Evolutionary conservation across 164 flowering plant species (phyloP).

Genomic region (Macadamia integrifolia): DNA sequence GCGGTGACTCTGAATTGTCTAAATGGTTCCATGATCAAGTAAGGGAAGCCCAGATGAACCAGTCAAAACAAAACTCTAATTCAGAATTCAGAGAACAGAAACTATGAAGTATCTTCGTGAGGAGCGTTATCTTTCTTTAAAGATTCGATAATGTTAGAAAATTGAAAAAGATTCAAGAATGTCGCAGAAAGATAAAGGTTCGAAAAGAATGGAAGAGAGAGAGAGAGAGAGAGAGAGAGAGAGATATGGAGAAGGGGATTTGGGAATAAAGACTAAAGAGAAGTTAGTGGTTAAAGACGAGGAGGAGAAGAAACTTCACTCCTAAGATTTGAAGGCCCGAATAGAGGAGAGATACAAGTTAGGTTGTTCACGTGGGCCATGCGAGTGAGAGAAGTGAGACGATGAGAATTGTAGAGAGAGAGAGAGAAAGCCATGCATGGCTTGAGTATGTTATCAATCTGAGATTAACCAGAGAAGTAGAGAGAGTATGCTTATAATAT

Average conservation of each 20-base stretch:
- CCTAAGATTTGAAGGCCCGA: neutral
- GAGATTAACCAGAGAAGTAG: too few species aligned
- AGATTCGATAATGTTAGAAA: neutral
- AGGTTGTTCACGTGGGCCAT: neutral
- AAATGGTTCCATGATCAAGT: conserved; percentile 4
- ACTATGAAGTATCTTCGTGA: neutral
- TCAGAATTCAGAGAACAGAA: neutral
- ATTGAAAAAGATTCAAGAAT: neutral
- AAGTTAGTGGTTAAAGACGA: neutral
- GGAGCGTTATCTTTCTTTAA: neutral
- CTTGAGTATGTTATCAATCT: too few species aligned
- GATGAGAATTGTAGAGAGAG: too few species aligned
- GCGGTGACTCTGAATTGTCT: neutral
- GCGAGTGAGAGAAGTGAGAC: too few species aligned
- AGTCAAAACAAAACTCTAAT: neutral
- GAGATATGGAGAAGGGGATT: too few species aligned
- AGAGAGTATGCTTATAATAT: too few species aligned
- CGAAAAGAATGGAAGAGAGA: neutral
- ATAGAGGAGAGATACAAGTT: neutral
- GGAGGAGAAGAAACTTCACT: neutral
- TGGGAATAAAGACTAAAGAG: neutral
- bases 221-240: neutral
- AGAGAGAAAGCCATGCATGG: too few species aligned
- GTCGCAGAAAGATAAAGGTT: too few species aligned
- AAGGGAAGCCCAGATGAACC: neutral